A percentile compares a stretch with the other conserved stretches of the same genome.
Evolutionary conservation across 371 early-diverging fungal genomes (phyloP).

Genomic region (Mucor plumbeus): DNA sequence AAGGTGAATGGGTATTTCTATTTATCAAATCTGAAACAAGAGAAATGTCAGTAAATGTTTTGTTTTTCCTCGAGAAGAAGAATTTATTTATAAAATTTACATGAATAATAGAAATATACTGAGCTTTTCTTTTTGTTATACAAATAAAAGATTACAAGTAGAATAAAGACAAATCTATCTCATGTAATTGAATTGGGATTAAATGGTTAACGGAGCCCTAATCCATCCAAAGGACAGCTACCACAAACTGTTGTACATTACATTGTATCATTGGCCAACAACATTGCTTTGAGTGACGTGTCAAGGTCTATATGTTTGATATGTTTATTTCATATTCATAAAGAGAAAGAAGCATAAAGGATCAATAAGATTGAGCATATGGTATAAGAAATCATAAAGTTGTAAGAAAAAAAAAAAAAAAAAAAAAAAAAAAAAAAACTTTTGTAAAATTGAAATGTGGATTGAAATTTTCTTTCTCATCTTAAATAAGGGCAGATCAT

Average conservation of each 20-base stretch:
- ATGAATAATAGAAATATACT: constrained; percentile 1
- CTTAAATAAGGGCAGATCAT: neutral
- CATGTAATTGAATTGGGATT: constrained; percentile 10
- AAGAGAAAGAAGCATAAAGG: neutral
- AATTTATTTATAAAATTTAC: neutral
- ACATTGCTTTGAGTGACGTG: constrained; percentile 11
- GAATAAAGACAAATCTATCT: constrained; percentile 3
- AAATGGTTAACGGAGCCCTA: constrained; percentile 6
- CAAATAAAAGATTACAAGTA: neutral
- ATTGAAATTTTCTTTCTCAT: neutral
- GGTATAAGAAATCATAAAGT: neutral
- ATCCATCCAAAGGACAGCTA: neutral
- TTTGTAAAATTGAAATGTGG: neutral
- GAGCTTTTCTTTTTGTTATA: neutral
- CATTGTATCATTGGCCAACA: constrained; percentile 10
- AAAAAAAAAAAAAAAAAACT: too few relatives aligned
- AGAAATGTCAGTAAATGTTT: neutral
- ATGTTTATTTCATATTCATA: neutral
- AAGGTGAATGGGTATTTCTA: neutral
- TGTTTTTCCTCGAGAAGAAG: neutral
- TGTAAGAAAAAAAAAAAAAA: neutral
- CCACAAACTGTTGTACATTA: constrained; percentile 4
- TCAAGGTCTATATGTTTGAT: neutral
- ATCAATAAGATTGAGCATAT: neutral
- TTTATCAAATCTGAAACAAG: neutral